These are phyloP conservation scores for Fusarium redolens DNA, from an alignment of 2,329 filamentous ascomycete genomes.

Conservation along the genomic window DNA sequence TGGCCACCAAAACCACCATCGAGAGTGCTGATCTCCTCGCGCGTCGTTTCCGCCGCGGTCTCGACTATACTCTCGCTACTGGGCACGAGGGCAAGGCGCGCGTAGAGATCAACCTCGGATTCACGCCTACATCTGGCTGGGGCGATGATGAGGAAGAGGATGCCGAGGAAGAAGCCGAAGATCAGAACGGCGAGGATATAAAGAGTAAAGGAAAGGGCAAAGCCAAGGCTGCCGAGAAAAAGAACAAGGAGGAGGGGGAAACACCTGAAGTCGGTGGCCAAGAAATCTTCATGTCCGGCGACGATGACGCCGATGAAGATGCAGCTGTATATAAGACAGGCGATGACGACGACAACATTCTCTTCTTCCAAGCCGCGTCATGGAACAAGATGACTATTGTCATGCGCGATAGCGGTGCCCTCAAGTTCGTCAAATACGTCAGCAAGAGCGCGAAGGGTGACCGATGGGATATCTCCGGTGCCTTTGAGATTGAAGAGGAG, in stretches of 20 bases:
- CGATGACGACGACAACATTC: conserved; percentile 78
- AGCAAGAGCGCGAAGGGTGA: conserved; percentile 85
- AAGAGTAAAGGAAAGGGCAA: conserved; percentile 48
- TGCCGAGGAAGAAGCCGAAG: conserved; percentile 50
- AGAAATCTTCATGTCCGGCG: conserved; percentile 93
- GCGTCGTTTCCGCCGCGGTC: conserved; percentile 84
- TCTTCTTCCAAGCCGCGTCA: conserved; percentile 70
- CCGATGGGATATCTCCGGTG: conserved; percentile 89
- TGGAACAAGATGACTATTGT: conserved; percentile 97
- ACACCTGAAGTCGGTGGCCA: conserved; percentile 76
- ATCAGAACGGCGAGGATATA: conserved; percentile 49
- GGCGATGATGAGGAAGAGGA: conserved; percentile 71
- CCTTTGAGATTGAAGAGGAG: conserved; percentile 75
- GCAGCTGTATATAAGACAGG: conserved; percentile 88
- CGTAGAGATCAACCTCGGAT: conserved; percentile 85
- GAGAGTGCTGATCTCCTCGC: conserved; percentile 82
- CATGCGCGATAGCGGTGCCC: conserved; percentile 82
- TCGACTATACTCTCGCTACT: conserved; percentile 94
- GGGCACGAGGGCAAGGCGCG: conserved; percentile 82
- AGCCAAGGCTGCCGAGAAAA: conserved; percentile 27
- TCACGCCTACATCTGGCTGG: conserved; percentile 90
- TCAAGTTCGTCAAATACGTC: conserved; percentile 98
- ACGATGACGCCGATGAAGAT: conserved; percentile 77
- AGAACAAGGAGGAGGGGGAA: conserved; percentile 44
- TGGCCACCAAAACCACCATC: conserved; percentile 81